phyloP scores from a whole-genome alignment of 2,329 filamentous ascomycete genomes.

The Fusarium drepaniforme region DNA sequence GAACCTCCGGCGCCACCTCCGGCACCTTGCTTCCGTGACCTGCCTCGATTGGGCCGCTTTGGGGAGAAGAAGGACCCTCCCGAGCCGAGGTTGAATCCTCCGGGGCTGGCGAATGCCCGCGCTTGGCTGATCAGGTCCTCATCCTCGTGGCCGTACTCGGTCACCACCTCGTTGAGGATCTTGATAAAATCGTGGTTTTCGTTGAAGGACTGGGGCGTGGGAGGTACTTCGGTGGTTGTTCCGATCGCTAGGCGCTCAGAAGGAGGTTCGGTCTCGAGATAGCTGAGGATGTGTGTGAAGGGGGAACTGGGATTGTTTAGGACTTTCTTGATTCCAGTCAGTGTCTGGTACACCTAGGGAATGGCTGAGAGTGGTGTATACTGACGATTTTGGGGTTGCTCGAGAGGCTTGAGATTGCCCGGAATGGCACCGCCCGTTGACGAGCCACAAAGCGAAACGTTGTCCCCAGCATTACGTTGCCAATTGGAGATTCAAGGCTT shows the following conservation, averaged over 20 bases:
- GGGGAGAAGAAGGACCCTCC: conserved; percentile 64
- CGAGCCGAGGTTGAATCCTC: conserved; percentile 64
- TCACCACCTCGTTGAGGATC: conserved; percentile 69
- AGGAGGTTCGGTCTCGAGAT: conserved; percentile 70
- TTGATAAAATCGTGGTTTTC: conserved; percentile 71
- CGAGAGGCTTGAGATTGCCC: conserved; percentile 60
- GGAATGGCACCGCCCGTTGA: conserved; percentile 31
- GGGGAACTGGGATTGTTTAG: conserved; percentile 62
- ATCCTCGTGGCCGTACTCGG: conserved; percentile 67
- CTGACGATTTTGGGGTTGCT: conserved; percentile 68
- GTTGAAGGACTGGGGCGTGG: conserved; percentile 69
- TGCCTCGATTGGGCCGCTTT: conserved; percentile 51
- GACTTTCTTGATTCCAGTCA: conserved; percentile 62
- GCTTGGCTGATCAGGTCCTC: conserved; percentile 68
- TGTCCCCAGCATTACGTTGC: conserved; percentile 42
- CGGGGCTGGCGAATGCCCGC: conserved; percentile 69
- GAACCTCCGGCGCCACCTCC: conserved; percentile 56
- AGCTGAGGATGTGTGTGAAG: conserved; percentile 66
- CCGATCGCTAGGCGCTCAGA: conserved; percentile 68
- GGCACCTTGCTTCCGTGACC: conserved; percentile 50
- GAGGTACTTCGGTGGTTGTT: conserved; percentile 68
- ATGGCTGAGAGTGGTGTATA: too few relatives aligned
- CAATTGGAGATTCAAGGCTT: conserved; percentile 12
- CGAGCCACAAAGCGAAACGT: conserved; percentile 41
- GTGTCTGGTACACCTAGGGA: too few relatives aligned